phyloP scores from a whole-genome alignment of 23 red algal genomes.

The Gracilariopsis chorda region DNA sequence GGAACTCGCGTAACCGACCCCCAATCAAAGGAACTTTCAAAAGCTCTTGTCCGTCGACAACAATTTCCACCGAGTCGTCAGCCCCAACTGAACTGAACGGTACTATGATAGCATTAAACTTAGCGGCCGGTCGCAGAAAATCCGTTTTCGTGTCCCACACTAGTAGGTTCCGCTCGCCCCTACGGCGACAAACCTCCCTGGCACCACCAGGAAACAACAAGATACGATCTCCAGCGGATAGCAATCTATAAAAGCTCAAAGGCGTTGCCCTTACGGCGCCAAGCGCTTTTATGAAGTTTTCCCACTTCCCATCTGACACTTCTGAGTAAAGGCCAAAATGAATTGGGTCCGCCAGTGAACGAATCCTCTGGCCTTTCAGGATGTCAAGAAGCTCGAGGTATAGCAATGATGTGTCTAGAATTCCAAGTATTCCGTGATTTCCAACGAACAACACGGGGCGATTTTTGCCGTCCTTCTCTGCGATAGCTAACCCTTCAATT shows the following conservation, averaged over 20 bases:
- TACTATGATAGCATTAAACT: constrained; percentile 77
- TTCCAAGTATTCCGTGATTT: constrained; percentile 79
- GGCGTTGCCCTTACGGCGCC: constrained; percentile 79
- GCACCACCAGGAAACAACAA: constrained; percentile 90
- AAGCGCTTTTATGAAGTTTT: constrained; percentile 28
- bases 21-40: constrained; percentile 61
- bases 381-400: constrained; percentile 53
- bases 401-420: constrained; percentile 81
- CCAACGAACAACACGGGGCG: constrained; percentile 87
- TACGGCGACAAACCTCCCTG: constrained; percentile 72
- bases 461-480: neutral
- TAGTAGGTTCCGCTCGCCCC: constrained; percentile 51
- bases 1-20: neutral
- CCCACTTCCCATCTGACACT: constrained; percentile 37
- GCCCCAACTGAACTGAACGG: constrained; percentile 77
- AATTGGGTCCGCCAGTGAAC: constrained; percentile 62
- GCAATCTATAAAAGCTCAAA: constrained; percentile 67
- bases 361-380: constrained; percentile 38
- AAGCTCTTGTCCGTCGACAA: constrained; percentile 77
- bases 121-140: constrained; percentile 74
- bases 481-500: neutral
- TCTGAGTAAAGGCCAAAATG: constrained; percentile 51
- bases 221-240: constrained; percentile 39
- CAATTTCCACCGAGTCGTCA: constrained; percentile 71
- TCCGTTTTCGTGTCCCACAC: constrained; percentile 53